A percentile compares a stretch with the other conserved stretches of the same genome.
phyloP scores from a whole-genome alignment of 2,329 filamentous ascomycete genomes.

The Claviceps digitariae region DNA sequence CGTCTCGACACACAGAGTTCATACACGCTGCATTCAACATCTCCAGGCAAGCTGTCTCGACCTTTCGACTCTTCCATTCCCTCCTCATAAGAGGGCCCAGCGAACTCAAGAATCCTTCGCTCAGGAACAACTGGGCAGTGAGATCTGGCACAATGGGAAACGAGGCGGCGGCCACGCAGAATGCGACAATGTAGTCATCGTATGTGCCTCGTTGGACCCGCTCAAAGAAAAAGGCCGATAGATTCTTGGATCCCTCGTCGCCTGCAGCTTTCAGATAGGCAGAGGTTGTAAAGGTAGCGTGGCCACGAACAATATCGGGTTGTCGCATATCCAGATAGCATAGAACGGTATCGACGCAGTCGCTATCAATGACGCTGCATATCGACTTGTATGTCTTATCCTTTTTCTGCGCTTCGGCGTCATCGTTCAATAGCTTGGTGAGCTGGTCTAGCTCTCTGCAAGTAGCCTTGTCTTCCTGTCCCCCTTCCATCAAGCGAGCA shows the following conservation, averaged over 20 bases:
- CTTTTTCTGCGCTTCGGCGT: slow-evolving; percentile 31
- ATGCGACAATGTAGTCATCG: slow-evolving; percentile 81
- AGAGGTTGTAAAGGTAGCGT: slow-evolving; percentile 69
- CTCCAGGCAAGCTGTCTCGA: slow-evolving; percentile 77
- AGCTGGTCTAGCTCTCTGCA: slow-evolving; percentile 44
- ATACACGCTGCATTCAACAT: slow-evolving; percentile 88
- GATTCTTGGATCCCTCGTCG: slow-evolving; percentile 53
- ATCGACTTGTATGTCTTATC: slow-evolving; percentile 32
- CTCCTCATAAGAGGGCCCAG: slow-evolving; percentile 64
- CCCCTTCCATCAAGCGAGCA: slow-evolving; percentile 81
- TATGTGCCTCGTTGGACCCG: slow-evolving; percentile 62
- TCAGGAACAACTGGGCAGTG: slow-evolving; percentile 68
- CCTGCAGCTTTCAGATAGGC: slow-evolving; percentile 70
- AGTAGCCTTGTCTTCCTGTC: slow-evolving; percentile 65
- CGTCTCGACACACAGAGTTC: slow-evolving; percentile 66
- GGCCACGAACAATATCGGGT: slow-evolving; percentile 57
- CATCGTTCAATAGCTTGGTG: slow-evolving; percentile 45
- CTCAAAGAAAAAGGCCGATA: slow-evolving; percentile 61
- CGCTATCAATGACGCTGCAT: slow-evolving; percentile 52
- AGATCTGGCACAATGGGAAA: slow-evolving; percentile 76
- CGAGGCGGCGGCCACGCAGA: slow-evolving; percentile 77
- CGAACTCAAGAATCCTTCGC: slow-evolving; percentile 69
- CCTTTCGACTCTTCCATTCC: slow-evolving; percentile 71
- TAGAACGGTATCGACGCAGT: slow-evolving; percentile 76
- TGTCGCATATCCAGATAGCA: slow-evolving; percentile 75